Evolutionary conservation across 176 grass and related monocot species (phyloP), one percentile per base, ranked within the genome.

Genomic region (Aechmea fasciata): DNA sequence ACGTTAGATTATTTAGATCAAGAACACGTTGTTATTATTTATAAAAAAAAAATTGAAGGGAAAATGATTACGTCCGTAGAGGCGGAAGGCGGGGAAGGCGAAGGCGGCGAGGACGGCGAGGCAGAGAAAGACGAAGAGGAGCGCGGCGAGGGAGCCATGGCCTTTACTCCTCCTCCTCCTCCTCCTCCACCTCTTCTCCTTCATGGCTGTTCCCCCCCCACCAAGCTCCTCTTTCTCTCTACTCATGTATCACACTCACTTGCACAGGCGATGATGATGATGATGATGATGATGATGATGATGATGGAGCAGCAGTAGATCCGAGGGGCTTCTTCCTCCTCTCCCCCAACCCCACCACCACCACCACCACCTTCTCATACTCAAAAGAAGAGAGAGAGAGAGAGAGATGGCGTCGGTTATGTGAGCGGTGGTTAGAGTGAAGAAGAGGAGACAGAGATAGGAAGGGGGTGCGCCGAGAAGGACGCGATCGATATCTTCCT

Each of bases 141-240:
- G 23, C 11, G 23, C 65, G 28, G 49, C 28, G 20, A 55, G 13
- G 51, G 52, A 0, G 20, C 49, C 26, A 69, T 28, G 20, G 33
- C n/a, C 47, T 25, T 59, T 14, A 63, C 26, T 11, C 57, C 66
- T 50, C 69, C 80, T 18, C 24, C 69, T 70, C 28, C 71, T 75
- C 19, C 82, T 61, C 47, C 67, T n/a, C n/a, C n/a, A n/a, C n/a
- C n/a, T 72, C 48, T 59, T 71, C 77, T 79, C 71, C 69, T 78
- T 83, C 81, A 83, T 83, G 48, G 57, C 33, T 51, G 1, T 12
- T 50, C 47, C 47, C 41, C 49, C 57, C 41, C 49, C 57, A 62
- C 59, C 14, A 54, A 57, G 24, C 25, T 17, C 70, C 52, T 57
- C 52, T 57, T 2, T 15, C 52, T 57, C 9, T 14, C 23, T 13